Evolutionary conservation across 2,329 filamentous ascomycete genomes (phyloP), one percentile per base, ranked within the genome.

Genomic region (Berkeleyomyces rouxiae): DNA sequence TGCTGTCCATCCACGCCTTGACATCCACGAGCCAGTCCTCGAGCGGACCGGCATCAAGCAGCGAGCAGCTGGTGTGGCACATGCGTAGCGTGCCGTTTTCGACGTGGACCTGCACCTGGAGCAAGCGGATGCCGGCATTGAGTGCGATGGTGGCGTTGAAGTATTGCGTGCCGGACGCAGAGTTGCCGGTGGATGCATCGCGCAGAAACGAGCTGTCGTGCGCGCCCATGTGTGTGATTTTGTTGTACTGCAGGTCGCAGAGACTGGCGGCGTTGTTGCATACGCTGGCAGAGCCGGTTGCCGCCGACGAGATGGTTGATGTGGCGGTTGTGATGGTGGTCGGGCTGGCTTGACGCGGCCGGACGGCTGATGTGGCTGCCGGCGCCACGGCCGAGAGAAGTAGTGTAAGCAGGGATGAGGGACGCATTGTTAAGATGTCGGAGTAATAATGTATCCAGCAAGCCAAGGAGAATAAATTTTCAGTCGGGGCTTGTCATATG

Each of bases 261-360:
- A 93, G 80, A 51, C 78, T 75, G 0, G 87, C 86, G 0, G 86
- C 90, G 77, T 92, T 92, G 75, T 93, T 93, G 80, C 89, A 93
- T 40, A 84, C 82, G 33, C 64, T 65, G 10, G 55, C 43, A 40
- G 67, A 55, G 42, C 59, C 66, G 13, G 68, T 69, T 31, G 70
- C 67, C 4, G 65, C 61, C 13, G 67, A 58, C 16, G 63, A 62
- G 9, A 44, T 10, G 13, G 58, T 39, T 37, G 58, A 47, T 16
- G 60, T 11, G 39, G 44, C 62, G 9, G 59, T 23, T n/a, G 64
- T 51, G 16, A 44, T 43, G 37, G 63, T 61, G 43, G 58, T 42
- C 2, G 60, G n/a, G 10, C 51, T 36, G 23, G 23, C 16, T 7
- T 49, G 43, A 36, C 61, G 31, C 55, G 58, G 42, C 36, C 10